Evolutionary conservation across 2,329 filamentous ascomycete genomes (phyloP).

Genomic region (Periglandula ipomoeae): DNA sequence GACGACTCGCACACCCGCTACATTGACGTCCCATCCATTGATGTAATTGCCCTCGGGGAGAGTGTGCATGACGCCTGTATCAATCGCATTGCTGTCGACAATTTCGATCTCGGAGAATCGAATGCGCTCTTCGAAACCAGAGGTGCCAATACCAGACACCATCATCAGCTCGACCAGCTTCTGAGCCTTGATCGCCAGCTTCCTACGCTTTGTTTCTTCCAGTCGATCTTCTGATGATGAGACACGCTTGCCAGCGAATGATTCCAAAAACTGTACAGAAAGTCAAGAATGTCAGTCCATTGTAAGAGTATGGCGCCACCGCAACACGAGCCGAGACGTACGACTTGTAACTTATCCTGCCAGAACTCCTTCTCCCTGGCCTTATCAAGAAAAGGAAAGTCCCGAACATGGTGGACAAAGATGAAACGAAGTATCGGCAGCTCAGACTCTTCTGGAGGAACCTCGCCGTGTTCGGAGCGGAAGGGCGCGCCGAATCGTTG

Average conservation of each 20-base stretch:
- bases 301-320: not conserved
- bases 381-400: conserved; percentile 96
- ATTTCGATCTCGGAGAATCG: conserved; percentile 95
- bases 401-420: conserved; percentile 94
- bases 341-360: conserved; percentile 94
- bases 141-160: conserved; percentile 94
- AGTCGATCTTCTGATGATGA: conserved; percentile 93
- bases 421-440: conserved; percentile 91
- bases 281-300: not conserved
- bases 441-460: conserved; percentile 87
- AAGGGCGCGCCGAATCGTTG: conserved; percentile 95
- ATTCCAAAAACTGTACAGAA: conserved; percentile 71
- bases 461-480: conserved; percentile 82
- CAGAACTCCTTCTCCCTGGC: conserved; percentile 98
- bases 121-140: conserved; percentile 94
- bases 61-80: conserved; percentile 78
- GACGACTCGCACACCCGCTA: conserved; percentile 76
- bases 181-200: conserved; percentile 84
- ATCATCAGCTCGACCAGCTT: conserved; percentile 99
- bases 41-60: conserved; percentile 85
- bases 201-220: conserved; percentile 90
- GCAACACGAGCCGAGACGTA: conserved; percentile 36
- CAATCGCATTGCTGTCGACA: conserved; percentile 85
- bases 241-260: conserved; percentile 93
- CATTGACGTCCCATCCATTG: conserved; percentile 95